phyloP scores from a whole-genome alignment of 495 filamentous ascomycete genomes.

The Pseudomonodictys pantanalensis region DNA sequence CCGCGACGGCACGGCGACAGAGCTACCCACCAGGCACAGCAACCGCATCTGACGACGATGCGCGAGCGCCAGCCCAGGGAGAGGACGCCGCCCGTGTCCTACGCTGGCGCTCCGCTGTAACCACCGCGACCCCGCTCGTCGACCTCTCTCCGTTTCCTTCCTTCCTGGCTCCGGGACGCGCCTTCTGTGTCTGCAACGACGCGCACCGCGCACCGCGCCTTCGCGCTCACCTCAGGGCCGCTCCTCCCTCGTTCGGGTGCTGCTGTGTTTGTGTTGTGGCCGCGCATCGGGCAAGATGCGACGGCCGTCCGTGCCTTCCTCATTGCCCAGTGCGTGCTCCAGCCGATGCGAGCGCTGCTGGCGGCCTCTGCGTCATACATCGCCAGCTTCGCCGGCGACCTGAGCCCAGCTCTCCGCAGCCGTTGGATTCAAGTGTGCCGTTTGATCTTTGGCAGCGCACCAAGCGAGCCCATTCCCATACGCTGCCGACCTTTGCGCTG shows the following conservation, averaged over 20 bases:
- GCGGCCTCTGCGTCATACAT: no score
- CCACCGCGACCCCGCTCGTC: no score
- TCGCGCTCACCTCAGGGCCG: not conserved
- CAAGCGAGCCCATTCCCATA: no score
- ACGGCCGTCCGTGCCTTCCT: not conserved
- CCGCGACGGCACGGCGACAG: not conserved
- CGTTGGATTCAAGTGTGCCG: no score
- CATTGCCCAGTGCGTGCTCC: not conserved
- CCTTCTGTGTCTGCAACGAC: not conserved
- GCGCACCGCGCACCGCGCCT: constrained; percentile 1
- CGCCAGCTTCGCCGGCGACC: no score
- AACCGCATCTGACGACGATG: not conserved
- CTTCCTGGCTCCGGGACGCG: not conserved
- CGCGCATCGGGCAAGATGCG: not conserved
- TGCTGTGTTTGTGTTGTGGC: not conserved
- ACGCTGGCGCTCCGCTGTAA: no score
- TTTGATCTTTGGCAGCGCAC: no score
- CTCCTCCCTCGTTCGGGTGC: not conserved
- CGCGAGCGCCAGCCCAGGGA: not conserved
- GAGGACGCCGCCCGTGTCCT: not conserved
- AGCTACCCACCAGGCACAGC: not conserved
- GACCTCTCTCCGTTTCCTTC: not conserved
- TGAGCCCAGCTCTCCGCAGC: no score
- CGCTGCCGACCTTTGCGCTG: not conserved
- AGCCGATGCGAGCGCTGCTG: no score